Percentiles rank a stretch among this genome's conserved stretches.
Evolutionary conservation across 177 flowering plant genomes (phyloP).

Genomic region (Vitis hybrid): DNA sequence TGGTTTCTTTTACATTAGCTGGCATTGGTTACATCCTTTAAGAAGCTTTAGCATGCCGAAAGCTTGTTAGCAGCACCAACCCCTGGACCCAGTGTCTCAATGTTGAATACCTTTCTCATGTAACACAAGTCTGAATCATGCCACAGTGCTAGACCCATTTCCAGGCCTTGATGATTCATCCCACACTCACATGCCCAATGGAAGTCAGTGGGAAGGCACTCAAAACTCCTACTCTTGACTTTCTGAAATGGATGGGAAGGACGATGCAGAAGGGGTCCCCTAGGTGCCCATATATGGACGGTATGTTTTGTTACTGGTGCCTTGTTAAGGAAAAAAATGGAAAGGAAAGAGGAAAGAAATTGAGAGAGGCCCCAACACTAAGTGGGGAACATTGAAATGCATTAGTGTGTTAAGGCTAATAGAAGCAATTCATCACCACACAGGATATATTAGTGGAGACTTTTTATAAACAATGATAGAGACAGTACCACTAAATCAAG

Average conservation of each 20-base stretch:
- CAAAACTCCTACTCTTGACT: background rate
- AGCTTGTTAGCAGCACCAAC: background rate
- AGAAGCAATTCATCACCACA: slow-evolving; percentile 12
- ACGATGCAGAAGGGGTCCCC: background rate
- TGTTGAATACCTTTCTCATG: background rate
- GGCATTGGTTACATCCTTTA: background rate
- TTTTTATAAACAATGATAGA: slow-evolving; percentile 7
- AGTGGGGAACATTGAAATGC: slow-evolving; percentile 20
- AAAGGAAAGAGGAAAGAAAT: too few relatives aligned
- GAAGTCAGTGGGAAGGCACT: background rate
- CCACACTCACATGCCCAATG: background rate
- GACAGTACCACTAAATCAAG: slow-evolving; percentile 20
- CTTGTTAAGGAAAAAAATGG: background rate
- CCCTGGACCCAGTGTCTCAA: background rate
- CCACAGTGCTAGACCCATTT: background rate
- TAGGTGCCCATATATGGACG: background rate
- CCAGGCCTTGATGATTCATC: background rate
- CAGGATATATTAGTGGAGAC: slow-evolving; percentile 7
- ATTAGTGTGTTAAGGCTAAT: slow-evolving; percentile 5
- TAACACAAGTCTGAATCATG: background rate
- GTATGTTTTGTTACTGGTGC: background rate
- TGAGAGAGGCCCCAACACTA: slow-evolving; percentile 4
- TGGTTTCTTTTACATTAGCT: background rate
- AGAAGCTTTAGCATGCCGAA: background rate
- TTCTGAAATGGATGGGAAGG: background rate